Conservation (phyloP, 306 rosid species). For the Castanospermum australe region DNA sequence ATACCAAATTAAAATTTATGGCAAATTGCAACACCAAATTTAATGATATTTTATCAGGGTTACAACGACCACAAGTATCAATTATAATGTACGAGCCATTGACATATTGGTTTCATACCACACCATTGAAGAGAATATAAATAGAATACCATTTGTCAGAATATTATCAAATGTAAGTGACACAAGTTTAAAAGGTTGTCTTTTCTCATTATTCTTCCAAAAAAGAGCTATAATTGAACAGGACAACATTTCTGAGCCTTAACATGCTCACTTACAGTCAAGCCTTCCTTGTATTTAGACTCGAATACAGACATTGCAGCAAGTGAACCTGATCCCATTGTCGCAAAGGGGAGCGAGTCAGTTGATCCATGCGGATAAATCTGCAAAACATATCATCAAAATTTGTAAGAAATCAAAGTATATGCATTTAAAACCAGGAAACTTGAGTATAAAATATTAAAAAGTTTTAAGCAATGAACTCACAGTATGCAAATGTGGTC, state of each 20-base stretch:
- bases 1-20: not conserved
- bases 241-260: not conserved
- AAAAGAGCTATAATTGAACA: not conserved
- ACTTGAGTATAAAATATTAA: not conserved
- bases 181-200: not conserved
- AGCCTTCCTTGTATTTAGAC: slow-evolving; percentile 57
- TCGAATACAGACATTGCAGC: slow-evolving; percentile 55
- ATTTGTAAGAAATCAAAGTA: not conserved
- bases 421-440: not conserved
- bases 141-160: not conserved
- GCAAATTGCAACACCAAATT: slow-evolving; percentile 1
- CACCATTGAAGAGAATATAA: not conserved
- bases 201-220: no score
- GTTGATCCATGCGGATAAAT: slow-evolving; percentile 95
- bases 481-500: slow-evolving; percentile 88
- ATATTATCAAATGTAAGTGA: not conserved
- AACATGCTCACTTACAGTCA: slow-evolving; percentile 37
- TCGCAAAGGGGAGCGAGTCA: slow-evolving; percentile 51
- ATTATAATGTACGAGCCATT: not conserved
- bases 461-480: slow-evolving; percentile 28
- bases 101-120: not conserved
- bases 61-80: not conserved
- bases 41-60: not conserved
- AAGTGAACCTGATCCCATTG: slow-evolving; percentile 57
- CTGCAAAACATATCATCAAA: slow-evolving; percentile 44